Base-by-base conservation (phyloP, 2,329 filamentous ascomycete genomes). In the Colletotrichum sp. region DNA sequence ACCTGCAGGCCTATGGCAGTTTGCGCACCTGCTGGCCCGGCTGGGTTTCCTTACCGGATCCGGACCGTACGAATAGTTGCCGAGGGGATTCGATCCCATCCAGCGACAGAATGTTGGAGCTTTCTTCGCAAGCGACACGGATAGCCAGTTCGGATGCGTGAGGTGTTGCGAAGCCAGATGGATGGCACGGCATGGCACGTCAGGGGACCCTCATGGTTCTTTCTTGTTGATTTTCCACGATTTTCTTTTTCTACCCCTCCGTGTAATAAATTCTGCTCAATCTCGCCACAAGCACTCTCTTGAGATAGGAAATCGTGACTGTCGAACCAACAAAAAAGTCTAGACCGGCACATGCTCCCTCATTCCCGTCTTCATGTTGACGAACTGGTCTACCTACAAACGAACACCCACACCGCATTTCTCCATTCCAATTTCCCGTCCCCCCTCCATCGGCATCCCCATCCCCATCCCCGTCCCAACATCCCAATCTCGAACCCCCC, bases 241-340 rank as follows among this genome's bases (percentile, higher is more conserved):
- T 48, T 75, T 61, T 27, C 71, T 67, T 72, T 71, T 72, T 74
- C 64, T 71, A 59, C 66, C 57, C 60, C 68, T 66, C 32, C 25
- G 52, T 68, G 27, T 34, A 32, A 64, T 59, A 44, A 34, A 28
- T 65, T 52, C 64, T 48, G 48, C 68, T 60, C 27, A 59, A 69
- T 52, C 67, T 61, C 57, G 67, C 67, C 67, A 69, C 66, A 34
- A 59, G 32, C 28, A 55, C 39, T 68, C 30, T 52, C 32, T 68
- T 25, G 30, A 32, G 30, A 57, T 48, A 16, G 34, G 25, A 48
- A 25, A 60, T 22, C 34, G 67, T 19, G 16, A 61, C n/a, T 69
- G 25, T 19, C 67, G 32, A 30, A 61, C 57, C 67, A 69, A 69
- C 66, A 69, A 69, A 27, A 48, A 65, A 57, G 65, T 32, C 55